These are phyloP conservation scores for Picea sitchensis DNA, from an alignment of 75 land plant species.

Conservation along the genomic window DNA sequence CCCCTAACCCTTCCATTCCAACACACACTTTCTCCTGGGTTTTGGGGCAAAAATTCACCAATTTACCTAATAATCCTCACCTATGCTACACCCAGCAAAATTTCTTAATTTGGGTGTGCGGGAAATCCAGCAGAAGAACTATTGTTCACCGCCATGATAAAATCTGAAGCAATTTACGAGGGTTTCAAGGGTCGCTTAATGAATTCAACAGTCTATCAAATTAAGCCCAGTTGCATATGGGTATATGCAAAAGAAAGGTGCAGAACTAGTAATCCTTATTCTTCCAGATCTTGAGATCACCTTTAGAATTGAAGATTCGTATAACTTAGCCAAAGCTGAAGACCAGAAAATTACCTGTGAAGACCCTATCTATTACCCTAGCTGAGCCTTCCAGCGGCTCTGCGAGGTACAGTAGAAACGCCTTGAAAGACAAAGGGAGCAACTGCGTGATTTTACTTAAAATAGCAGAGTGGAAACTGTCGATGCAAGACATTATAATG, in stretches of 20 bases:
- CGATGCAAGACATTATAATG: no score
- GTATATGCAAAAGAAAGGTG: not conserved
- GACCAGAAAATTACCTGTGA: not conserved
- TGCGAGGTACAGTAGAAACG: not conserved
- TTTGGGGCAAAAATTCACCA: not conserved
- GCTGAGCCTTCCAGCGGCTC: not conserved
- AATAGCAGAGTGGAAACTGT: not conserved
- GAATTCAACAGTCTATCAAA: not conserved
- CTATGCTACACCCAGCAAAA: not conserved
- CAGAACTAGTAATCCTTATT: not conserved
- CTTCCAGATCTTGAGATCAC: slow-evolving; percentile 6
- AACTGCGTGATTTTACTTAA: not conserved
- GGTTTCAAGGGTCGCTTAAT: no score
- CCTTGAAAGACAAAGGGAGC: not conserved
- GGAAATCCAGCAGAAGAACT: not conserved
- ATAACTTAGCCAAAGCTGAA: not conserved
- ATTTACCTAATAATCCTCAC: not conserved
- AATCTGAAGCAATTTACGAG: not conserved
- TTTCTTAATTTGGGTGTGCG: not conserved
- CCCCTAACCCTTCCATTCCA: slow-evolving; percentile 41
- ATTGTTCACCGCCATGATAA: not conserved
- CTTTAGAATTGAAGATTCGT: not conserved
- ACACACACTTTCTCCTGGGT: not conserved
- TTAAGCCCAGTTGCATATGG: not conserved
- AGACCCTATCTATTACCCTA: not conserved